Evolutionary conservation across 2,329 filamentous ascomycete species (phyloP), one percentile per base, ranked within the genome.

Genomic region (Nannizzia gypsea): DNA sequence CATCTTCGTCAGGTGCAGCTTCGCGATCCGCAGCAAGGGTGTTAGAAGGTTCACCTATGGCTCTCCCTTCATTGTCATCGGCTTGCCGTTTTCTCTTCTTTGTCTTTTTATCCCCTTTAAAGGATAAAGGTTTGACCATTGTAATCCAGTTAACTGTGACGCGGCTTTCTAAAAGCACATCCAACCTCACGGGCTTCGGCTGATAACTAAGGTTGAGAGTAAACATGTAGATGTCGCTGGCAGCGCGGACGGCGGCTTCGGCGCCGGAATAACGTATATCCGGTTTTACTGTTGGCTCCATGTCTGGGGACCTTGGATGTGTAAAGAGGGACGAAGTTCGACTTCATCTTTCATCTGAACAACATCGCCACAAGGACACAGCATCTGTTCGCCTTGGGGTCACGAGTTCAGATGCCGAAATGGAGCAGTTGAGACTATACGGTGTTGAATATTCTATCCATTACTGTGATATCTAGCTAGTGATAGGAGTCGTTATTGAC

Each of bases 71-170:
- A 62, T 79, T 76, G 48, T 83, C 78, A 48, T 76, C 76, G 58
- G 79, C 77, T 55, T 81, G 75, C 66, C 88, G 84, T 81, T 96
- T 96, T 72, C 90, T 83, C 80, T 96, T 96, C 75, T 93, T 96
- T 62, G 83, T 77, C 75, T 95, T 96, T 75, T 95, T 96, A 77
- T 99, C 93, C 79, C 93, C 93, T 77, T 99, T 99, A 81, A 99
- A 99, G 56, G 84, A 80, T 61, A 99, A 82, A 55, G 92, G 86
- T 73, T 95, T 96, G 67, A 95, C 73, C 73, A 74, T 75, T 61
- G 66, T 69, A 63, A 31, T 11, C n/a, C 36, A 22, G 22, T 17
- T 57, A 15, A 44, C 44, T n/a, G n/a, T 5, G 50, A 22, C 4
- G 3, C 6, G 26, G n/a, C 38, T 40, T 2, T 6, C 15, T n/a